Base-by-base conservation (phyloP, 352 stramenopile genomes). In the Phytopythium helicoides region DNA sequence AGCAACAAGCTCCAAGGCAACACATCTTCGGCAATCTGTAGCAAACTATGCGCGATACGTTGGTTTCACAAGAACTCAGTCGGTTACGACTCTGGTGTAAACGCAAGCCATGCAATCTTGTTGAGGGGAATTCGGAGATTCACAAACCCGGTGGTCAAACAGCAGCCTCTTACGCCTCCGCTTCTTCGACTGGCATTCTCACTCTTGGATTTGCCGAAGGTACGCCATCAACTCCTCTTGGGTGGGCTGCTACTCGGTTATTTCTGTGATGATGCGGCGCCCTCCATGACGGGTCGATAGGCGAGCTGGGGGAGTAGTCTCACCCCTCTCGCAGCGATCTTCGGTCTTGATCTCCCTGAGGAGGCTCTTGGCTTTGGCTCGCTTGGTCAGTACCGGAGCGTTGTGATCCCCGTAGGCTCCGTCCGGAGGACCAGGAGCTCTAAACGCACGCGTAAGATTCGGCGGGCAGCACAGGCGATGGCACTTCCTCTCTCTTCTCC, bases 41-140 rank as follows among this genome's bases (percentile, higher is more conserved):
- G 33, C 4, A 61, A 59, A 44, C 12, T 58, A 9, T 65, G 58
- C n/a, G 28, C 52, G 1, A 35, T 58, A 0, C 47, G 21, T 0
- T 66, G 58, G 52, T 66, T 52, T 22, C 58, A 61, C 23, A 6
- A n/a, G 0, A 61, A 66, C 26, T 55, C 46, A 3, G 33, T 35
- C 4, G 58, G 58, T 1, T 66, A 61, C 23, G 52, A 61, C 18
- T 47, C 58, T 14, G 52, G 58, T 23, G 58, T 61, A 2, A 54
- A 49, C 23, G 59, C 59, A 5, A 21, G 42, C 1, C 48, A 66
- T 18, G 44, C 59, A 0, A 33, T 60, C 21, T n/a, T 58, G 52
- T 3, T 42, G 46, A 31, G 47, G 0, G 41, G 58, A 0, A 62
- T 68, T 47, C 48, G 38, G 2, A 47, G 44, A 4, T 62, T 66